Evolutionary conservation across 2,329 filamentous ascomycete species (phyloP), one percentile per base, ranked within the genome.

Genomic region (Pezicula radicicola): DNA sequence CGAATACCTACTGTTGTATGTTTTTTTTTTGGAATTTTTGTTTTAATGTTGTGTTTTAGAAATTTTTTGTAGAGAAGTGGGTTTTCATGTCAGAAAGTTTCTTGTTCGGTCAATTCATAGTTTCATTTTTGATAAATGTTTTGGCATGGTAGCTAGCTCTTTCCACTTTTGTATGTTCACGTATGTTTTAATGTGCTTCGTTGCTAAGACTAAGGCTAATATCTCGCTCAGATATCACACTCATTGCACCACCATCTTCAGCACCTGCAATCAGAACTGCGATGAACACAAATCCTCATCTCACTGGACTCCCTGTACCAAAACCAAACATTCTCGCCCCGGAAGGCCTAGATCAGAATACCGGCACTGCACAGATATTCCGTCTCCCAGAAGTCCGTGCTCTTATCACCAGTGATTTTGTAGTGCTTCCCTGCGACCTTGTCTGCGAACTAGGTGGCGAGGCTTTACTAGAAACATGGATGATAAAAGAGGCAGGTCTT

Each of bases 391-490:
- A 96, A 67, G 84, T 97, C 42, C 85, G 88, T 65, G 76, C 78
- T n/a, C 78, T 84, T 7, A 83, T 99, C 61, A 91, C 83, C 49
- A 84, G 85, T 12, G 91, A 99, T 70, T 97, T 99, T 65, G 75
- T 97, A 25, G 83, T 97, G 3, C 76, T 99, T 4, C 93, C 94
- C 0, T 99, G 94, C 70, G 94, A 99, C 68, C 76, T 99, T 6
- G 85, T 99, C 37, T 97, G 91, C 67, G 92, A 96, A 65, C 75
- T 97, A 15, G 86, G 88, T 3, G 92, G 91, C 12, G 88, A 91
- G 61, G 83, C 86, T 56, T 77, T 97, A 19, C 73, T 96, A 2
- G 91, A 97, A 68, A 84, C 92, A 54, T 99, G 94, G 91, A 92
- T 97, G 87, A 83, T 92, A 28, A 84, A 88, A 60, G 83, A 91